phyloP scores from a whole-genome alignment of 2,329 filamentous ascomycete species.

The Metarhizium sp. region DNA sequence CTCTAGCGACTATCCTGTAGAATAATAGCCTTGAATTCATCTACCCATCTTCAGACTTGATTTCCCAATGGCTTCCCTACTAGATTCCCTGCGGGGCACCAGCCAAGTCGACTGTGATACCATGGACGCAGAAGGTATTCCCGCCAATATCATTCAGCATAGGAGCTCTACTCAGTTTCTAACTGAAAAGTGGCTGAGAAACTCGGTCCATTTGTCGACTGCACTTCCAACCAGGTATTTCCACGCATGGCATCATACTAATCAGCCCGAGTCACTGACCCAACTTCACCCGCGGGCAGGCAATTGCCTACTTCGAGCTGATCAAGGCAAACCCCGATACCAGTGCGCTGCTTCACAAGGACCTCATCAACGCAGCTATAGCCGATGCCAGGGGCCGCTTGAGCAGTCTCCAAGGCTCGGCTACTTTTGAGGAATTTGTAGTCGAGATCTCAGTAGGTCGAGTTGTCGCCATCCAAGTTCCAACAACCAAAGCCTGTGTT shows the following conservation, averaged over 20 bases:
- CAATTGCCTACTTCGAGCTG: slow-evolving; percentile 24
- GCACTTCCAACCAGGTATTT: slow-evolving; percentile 25
- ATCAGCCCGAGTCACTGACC: neutral
- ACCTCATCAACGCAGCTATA: slow-evolving; percentile 18
- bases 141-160: too few species aligned
- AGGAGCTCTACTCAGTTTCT: too few species aligned
- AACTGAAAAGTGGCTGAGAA: neutral
- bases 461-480: neutral
- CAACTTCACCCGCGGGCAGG: slow-evolving; percentile 10
- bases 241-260: neutral
- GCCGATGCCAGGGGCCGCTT: slow-evolving; percentile 12
- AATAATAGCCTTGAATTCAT: too few species aligned
- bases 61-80: slow-evolving; percentile 14
- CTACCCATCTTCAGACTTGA: too few species aligned
- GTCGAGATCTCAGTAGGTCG: slow-evolving; percentile 42
- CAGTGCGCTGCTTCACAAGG: slow-evolving; percentile 15
- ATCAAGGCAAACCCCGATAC: slow-evolving; percentile 11
- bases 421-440: slow-evolving; percentile 35
- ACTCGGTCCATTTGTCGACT: slow-evolving; percentile 26
- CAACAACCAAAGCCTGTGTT: neutral
- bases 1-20: neutral
- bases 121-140: slow-evolving; percentile 22
- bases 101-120: slow-evolving; percentile 26
- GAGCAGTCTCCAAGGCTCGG: slow-evolving; percentile 10
- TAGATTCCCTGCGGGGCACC: slow-evolving; percentile 17